These are phyloP conservation scores for Alloteropsis angusta DNA, from an alignment of 202 grass and related monocot species.

Conservation along the genomic window DNA sequence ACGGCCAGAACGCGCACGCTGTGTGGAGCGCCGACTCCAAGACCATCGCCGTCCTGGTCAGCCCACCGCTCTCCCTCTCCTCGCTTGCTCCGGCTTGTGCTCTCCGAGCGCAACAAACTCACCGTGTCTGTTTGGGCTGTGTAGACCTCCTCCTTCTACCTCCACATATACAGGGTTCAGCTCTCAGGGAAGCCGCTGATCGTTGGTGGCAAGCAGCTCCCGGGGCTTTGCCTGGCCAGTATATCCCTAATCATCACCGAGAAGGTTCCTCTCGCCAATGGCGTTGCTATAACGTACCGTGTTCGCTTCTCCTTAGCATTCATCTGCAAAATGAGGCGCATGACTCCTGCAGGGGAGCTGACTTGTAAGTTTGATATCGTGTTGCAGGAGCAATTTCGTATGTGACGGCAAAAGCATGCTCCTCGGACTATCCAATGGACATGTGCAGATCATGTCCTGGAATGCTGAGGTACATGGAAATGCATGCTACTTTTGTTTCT, in stretches of 20 bases:
- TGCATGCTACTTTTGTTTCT: conserved; percentile 39
- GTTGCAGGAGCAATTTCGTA: conserved; percentile 82
- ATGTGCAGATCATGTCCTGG: conserved; percentile 82
- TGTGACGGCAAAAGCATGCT: conserved; percentile 88
- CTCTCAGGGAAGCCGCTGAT: conserved; percentile 74
- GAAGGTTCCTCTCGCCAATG: conserved; percentile 62
- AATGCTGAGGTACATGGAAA: conserved; percentile 89
- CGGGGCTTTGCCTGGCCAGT: conserved; percentile 55
- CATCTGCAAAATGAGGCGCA: not conserved
- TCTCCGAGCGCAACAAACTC: not conserved
- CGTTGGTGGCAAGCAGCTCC: conserved; percentile 67
- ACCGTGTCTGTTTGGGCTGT: not conserved
- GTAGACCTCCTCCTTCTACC: conserved; percentile 74
- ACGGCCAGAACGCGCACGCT: conserved; percentile 75
- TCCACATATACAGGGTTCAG: conserved; percentile 84
- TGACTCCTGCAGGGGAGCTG: conserved; percentile 7
- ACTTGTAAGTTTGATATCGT: conserved; percentile 8
- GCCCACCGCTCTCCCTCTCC: conserved; percentile 7
- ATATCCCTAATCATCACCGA: conserved; percentile 67
- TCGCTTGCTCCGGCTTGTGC: not conserved
- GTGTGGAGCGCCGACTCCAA: conserved; percentile 89
- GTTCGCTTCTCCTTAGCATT: not conserved
- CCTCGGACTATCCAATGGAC: conserved; percentile 78
- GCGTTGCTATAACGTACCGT: conserved; percentile 60
- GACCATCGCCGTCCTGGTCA: conserved; percentile 76